Evolutionary conservation across 257 asterid species (phyloP).

Genomic region (Jacaranda copaia): DNA sequence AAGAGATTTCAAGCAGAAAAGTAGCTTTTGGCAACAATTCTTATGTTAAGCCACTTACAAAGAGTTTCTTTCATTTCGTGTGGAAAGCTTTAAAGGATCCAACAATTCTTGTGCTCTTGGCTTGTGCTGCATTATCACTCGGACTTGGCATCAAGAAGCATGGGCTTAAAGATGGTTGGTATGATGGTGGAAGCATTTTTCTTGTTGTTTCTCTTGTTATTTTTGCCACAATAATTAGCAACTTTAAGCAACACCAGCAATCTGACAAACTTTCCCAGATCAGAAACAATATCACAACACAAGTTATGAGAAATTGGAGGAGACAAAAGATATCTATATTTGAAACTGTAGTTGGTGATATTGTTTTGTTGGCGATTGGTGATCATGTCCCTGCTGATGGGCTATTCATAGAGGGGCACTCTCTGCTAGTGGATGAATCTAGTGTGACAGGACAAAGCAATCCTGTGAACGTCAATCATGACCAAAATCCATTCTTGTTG

Average conservation of each 20-base stretch:
- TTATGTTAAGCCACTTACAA: conserved; percentile 34
- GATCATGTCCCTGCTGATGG: conserved; percentile 41
- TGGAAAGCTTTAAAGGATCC: conserved; percentile 25
- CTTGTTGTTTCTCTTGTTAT: conserved; percentile 28
- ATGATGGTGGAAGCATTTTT: conserved; percentile 37
- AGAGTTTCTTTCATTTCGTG: conserved; percentile 19
- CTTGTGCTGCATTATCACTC: conserved; percentile 33
- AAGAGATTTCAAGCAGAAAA: conserved; percentile 38
- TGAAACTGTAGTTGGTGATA: conserved; percentile 24
- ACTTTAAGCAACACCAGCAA: conserved; percentile 25
- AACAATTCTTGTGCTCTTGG: conserved; percentile 16
- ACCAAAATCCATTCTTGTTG: conserved; percentile 23
- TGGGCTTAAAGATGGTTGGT: conserved; percentile 34
- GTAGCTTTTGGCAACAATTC: conserved; percentile 49
- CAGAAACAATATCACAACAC: not conserved
- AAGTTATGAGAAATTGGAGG: conserved; percentile 27
- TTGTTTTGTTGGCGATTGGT: conserved; percentile 22
- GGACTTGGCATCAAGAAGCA: conserved; percentile 36
- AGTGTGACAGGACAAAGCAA: conserved; percentile 29
- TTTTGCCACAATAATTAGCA: conserved; percentile 19
- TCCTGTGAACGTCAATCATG: not conserved
- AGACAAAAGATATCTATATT: conserved; percentile 6
- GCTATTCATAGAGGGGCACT: conserved; percentile 25
- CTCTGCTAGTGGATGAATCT: conserved; percentile 32
- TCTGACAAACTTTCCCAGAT: conserved; percentile 12